Conservation (phyloP, 2,329 filamentous ascomycete genomes). For the Colletotrichum tamarilloi region DNA sequence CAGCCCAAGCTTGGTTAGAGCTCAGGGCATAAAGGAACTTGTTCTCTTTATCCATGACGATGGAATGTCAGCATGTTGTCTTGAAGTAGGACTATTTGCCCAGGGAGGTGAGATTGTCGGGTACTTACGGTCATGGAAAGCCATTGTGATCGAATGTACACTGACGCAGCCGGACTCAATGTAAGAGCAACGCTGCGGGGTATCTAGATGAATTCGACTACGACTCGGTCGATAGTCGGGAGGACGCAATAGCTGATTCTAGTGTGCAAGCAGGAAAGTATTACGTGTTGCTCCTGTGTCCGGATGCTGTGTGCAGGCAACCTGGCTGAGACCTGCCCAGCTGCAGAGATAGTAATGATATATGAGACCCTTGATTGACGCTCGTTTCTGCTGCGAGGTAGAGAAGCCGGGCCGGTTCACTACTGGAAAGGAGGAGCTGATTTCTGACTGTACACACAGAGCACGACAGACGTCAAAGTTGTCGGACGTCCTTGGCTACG, state of each 20-base stretch:
- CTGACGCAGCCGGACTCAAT: neutral
- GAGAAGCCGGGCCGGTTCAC: conserved; percentile 4
- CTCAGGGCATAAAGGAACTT: conserved; percentile 71
- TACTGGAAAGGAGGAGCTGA: neutral
- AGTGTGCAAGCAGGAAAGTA: neutral
- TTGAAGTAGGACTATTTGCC: neutral
- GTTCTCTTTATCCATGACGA: conserved; percentile 55
- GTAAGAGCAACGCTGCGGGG: neutral
- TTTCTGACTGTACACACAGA: neutral
- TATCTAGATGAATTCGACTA: neutral
- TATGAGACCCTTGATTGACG: neutral
- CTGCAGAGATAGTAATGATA: neutral
- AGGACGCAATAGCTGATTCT: neutral
- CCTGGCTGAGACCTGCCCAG: conserved; percentile 29
- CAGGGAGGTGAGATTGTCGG: neutral
- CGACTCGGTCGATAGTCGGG: neutral
- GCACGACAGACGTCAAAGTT: neutral
- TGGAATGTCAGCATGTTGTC: conserved; percentile 1
- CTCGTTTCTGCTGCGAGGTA: neutral
- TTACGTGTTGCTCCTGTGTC: neutral
- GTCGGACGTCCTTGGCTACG: neutral
- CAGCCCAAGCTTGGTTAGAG: conserved; percentile 78
- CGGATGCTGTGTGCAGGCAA: neutral
- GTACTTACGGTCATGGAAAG: conserved; percentile 31
- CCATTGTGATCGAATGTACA: conserved; percentile 6